Evolutionary conservation across 2,329 filamentous ascomycete genomes (phyloP), one percentile per base, ranked within the genome.

Genomic region (Colletotrichum sp.): DNA sequence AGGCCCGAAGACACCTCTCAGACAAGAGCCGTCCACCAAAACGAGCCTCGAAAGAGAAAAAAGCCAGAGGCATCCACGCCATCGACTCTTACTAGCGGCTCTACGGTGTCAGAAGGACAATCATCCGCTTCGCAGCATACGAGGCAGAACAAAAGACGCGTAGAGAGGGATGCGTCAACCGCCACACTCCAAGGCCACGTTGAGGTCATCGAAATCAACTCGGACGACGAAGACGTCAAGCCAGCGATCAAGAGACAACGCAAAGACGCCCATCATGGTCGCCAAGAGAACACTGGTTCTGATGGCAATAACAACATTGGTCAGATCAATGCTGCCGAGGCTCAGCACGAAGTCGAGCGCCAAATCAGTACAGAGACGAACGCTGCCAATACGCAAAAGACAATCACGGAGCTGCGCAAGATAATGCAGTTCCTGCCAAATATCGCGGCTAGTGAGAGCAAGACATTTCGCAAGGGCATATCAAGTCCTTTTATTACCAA

Each of bases 401-500:
- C 30, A 12, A 32, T 5, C 30, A 2, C 0, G 1, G 30, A 32
- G 30, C 30, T 32, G 30, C 30, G 30, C 0, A 32, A 1, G 0
- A 32, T 4, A 2, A 32, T 32, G 30, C 30, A 0, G 4, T 32
- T 32, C 30, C 5, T 32, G 30, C 1, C 30, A 0, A 32, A 32
- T 2, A 32, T 32, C 1, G 30, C 30, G 1, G 1, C 0, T 1
- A 32, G 30, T 4, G 4, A 32, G 4, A 32, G 1, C 10, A 0
- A 32, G 30, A 32, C 5, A 0, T 32, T 32, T 4, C 30, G 30
- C 4, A 32, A 32, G 1, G 10, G 5, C 30, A 32, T 32, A 32
- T 1, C 10, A 4, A 3, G 5, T 32, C 5, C 30, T 32, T 32
- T 32, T 1, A 32, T 6, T 32, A 1, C 30, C 30, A 32, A 0